Percentiles rank a stretch among this genome's conserved stretches.
Evolutionary conservation across 176 grass and related monocot genomes (phyloP).

Genomic region (Juncus inflexus): DNA sequence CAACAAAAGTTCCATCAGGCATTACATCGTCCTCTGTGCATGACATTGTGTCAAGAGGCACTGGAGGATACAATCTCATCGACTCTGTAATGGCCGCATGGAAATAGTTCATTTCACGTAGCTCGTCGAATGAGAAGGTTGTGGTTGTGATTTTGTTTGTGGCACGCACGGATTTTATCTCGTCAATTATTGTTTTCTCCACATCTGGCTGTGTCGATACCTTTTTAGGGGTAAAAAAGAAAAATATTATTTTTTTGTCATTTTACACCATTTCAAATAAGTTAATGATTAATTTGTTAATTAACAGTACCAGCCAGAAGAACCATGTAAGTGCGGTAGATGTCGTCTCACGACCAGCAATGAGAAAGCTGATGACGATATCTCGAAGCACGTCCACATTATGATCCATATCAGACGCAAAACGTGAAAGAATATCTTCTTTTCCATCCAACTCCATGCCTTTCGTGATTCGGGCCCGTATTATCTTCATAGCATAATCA

Average conservation of each 20-base stretch:
- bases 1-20: constrained; percentile 46
- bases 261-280: background rate
- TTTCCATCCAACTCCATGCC: constrained; percentile 13
- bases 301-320: constrained; percentile 36
- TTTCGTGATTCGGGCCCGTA: constrained; percentile 26
- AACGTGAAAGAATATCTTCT: constrained; percentile 36
- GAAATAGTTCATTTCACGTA: constrained; percentile 38
- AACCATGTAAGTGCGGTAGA: constrained; percentile 53
- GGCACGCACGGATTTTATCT: constrained; percentile 16
- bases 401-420: constrained; percentile 19
- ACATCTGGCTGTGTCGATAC: constrained; percentile 26
- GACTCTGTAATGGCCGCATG: constrained; percentile 41
- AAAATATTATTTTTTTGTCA: background rate
- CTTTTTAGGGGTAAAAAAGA: background rate
- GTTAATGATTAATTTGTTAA: too few relatives aligned
- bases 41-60: constrained; percentile 38
- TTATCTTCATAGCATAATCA: constrained; percentile 22
- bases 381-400: constrained; percentile 31
- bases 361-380: constrained; percentile 35
- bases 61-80: constrained; percentile 38
- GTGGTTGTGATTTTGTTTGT: background rate
- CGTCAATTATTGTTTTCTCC: constrained; percentile 13
- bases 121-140: constrained; percentile 27
- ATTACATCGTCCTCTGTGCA: constrained; percentile 44
- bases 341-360: constrained; percentile 46